phyloP scores from a whole-genome alignment of 495 filamentous ascomycete species.

The Durotheca rogersii region DNA sequence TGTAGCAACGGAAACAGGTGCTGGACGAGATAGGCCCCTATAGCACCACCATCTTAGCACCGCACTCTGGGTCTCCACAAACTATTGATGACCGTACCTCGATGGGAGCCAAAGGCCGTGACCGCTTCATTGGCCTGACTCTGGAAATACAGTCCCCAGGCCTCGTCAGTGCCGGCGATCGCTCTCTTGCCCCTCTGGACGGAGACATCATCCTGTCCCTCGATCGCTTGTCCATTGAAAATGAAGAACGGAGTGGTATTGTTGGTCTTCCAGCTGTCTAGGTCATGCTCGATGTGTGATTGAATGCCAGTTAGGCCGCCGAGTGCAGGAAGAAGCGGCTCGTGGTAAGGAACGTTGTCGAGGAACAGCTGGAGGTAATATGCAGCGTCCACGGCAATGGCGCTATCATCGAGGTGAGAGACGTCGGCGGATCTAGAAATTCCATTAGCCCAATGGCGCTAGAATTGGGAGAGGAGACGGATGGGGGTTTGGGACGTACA shows the following conservation, averaged over 20 bases:
- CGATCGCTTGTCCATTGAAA: slow-evolving; percentile 81
- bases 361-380: slow-evolving; percentile 81
- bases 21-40: slow-evolving; percentile 58
- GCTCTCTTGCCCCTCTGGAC: slow-evolving; percentile 49
- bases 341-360: slow-evolving; percentile 63
- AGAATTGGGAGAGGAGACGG: not conserved
- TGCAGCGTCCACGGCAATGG: slow-evolving; percentile 84
- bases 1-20: slow-evolving; percentile 74
- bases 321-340: slow-evolving; percentile 85
- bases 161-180: slow-evolving; percentile 53
- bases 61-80: not conserved
- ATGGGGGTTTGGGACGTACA: slow-evolving; percentile 38
- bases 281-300: slow-evolving; percentile 68
- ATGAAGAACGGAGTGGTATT: slow-evolving; percentile 75
- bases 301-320: slow-evolving; percentile 83
- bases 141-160: slow-evolving; percentile 86
- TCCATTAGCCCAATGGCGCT: slow-evolving; percentile 3
- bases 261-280: slow-evolving; percentile 64
- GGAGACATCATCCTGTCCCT: slow-evolving; percentile 62
- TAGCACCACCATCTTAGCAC: slow-evolving; percentile 34
- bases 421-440: slow-evolving; percentile 37
- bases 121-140: slow-evolving; percentile 77
- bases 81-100: slow-evolving; percentile 55
- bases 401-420: slow-evolving; percentile 62
- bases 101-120: slow-evolving; percentile 70